A percentile compares a stretch with the other conserved stretches of the same genome.
These are phyloP conservation scores for Dunaliella primolecta DNA, from an alignment of 139 green algal genomes.

Conservation along the genomic window DNA sequence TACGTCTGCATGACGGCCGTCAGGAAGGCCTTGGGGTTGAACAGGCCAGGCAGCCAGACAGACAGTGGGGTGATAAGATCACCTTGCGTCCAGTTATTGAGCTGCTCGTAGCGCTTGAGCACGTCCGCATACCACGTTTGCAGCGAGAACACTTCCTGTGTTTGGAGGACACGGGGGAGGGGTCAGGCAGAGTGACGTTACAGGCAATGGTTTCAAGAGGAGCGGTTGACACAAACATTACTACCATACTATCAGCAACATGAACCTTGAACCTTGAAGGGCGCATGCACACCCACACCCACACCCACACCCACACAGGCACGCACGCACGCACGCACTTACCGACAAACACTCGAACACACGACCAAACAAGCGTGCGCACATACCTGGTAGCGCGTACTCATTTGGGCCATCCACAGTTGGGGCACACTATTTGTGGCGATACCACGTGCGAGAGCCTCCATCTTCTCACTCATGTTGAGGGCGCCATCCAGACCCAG, in stretches of 20 bases:
- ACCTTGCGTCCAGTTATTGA: conserved; percentile 66
- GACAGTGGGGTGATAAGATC: conserved; percentile 55
- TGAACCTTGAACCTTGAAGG: too few species aligned
- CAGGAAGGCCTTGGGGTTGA: conserved; percentile 89
- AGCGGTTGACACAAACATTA: too few species aligned
- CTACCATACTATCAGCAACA: too few species aligned
- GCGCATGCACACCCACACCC: too few species aligned
- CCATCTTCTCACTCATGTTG: conserved; percentile 87
- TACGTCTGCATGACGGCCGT: conserved; percentile 86
- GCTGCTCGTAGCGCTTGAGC: conserved; percentile 71
- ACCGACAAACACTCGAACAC: not conserved
- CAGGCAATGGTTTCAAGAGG: too few species aligned
- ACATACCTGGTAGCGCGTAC: conserved; percentile 69
- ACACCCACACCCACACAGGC: not conserved
- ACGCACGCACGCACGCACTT: not conserved
- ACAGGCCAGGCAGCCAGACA: conserved; percentile 79
- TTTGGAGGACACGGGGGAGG: too few species aligned
- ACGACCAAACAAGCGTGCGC: too few species aligned
- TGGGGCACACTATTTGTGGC: conserved; percentile 66
- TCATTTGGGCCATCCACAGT: conserved; percentile 78
- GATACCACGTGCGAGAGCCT: conserved; percentile 68
- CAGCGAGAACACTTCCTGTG: conserved; percentile 64
- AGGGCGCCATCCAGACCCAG: conserved; percentile 81
- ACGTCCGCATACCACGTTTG: conserved; percentile 71
- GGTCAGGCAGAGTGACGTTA: too few species aligned